Evolutionary conservation across 176 grass and related monocot species (phyloP).

Genomic region (Microstegium vimineum): DNA sequence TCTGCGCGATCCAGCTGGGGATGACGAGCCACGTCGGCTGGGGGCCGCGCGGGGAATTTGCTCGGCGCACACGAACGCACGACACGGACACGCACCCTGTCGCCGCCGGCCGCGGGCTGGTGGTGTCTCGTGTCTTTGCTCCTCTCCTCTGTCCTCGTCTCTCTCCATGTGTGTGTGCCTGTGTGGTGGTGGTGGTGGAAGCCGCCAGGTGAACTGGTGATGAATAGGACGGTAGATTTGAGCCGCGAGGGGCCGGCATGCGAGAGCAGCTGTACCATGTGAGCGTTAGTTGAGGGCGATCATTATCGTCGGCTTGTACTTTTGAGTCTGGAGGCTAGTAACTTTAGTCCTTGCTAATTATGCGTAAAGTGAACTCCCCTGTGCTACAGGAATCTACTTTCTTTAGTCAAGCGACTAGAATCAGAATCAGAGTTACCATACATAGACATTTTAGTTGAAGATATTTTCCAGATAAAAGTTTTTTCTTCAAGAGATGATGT

Average conservation of each 20-base stretch:
- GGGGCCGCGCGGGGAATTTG: slow-evolving; percentile 10
- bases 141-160: no score
- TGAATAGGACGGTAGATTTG: slow-evolving; percentile 4
- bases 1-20: slow-evolving; percentile 43
- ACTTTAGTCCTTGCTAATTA: not conserved
- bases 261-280: not conserved
- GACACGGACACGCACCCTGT: not conserved
- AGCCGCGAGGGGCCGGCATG: not conserved
- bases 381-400: not conserved
- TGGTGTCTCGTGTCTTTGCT: not conserved
- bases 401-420: not conserved
- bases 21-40: slow-evolving; percentile 45
- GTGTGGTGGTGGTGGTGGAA: not conserved
- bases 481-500: not conserved
- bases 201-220: slow-evolving; percentile 2
- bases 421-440: not conserved
- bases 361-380: not conserved
- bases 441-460: no score
- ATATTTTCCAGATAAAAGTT: not conserved
- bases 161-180: not conserved
- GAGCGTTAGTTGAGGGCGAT: slow-evolving; percentile 1
- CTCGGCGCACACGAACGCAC: slow-evolving; percentile 23
- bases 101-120: not conserved
- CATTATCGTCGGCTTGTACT: slow-evolving; percentile 3
- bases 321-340: not conserved